A percentile compares a stretch with the other conserved stretches of the same genome.
Conservation (phyloP, 2,329 filamentous ascomycete species). For the Colletotrichum incanum region DNA sequence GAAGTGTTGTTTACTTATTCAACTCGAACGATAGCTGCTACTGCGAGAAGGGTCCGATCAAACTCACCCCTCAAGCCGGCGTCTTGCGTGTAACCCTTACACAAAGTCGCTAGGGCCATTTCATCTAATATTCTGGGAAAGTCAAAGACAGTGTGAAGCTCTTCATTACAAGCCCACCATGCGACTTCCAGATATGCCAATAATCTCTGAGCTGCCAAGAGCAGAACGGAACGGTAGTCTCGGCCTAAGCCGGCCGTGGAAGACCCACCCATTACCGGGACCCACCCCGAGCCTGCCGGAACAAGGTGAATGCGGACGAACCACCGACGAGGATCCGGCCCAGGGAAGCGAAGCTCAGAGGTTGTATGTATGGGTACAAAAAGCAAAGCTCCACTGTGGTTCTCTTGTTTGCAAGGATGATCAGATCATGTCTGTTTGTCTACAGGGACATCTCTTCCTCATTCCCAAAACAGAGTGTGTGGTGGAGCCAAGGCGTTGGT, state of each 20-base stretch:
- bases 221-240: not conserved
- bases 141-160: not conserved
- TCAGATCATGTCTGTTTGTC: conserved; percentile 39
- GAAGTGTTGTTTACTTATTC: not conserved
- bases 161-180: not conserved
- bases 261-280: not conserved
- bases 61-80: too few species aligned
- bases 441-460: conserved; percentile 33
- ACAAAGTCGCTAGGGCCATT: not conserved
- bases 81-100: too few species aligned
- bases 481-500: conserved; percentile 16
- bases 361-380: conserved; percentile 27
- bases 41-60: not conserved
- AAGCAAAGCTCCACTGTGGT: conserved; percentile 25
- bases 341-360: not conserved
- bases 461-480: conserved; percentile 7
- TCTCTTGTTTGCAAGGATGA: conserved; percentile 29
- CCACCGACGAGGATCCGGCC: conserved; percentile 2
- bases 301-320: conserved; percentile 5
- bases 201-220: not conserved
- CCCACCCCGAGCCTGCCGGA: conserved; percentile 23
- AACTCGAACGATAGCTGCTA: not conserved
- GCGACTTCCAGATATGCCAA: too few species aligned
- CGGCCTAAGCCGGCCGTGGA: conserved; percentile 8
- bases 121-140: not conserved